Evolutionary conservation across 2,329 filamentous ascomycete genomes (phyloP).

Genomic region (Bipolaris cookei): DNA sequence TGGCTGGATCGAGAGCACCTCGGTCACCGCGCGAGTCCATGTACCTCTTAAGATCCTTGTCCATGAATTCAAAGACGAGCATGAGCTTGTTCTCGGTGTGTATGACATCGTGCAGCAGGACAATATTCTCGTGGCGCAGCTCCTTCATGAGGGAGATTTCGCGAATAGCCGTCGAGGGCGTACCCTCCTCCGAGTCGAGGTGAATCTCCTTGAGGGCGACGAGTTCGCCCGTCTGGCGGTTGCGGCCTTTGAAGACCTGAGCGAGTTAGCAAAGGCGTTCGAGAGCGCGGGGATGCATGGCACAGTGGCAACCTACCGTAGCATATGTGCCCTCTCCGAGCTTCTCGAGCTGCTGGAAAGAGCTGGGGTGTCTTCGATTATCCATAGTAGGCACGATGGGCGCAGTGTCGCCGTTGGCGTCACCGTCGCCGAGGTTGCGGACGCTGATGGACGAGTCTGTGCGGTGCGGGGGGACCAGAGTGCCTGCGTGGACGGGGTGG

Average conservation of each 20-base stretch:
- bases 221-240: slow-evolving; percentile 93
- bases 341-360: slow-evolving; percentile 98
- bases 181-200: slow-evolving; percentile 97
- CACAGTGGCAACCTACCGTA: slow-evolving; percentile 67
- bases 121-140: slow-evolving; percentile 98
- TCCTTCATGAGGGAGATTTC: slow-evolving; percentile 99
- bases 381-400: slow-evolving; percentile 68
- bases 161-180: slow-evolving; percentile 93
- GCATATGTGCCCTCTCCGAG: slow-evolving; percentile 98
- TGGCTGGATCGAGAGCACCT: slow-evolving; percentile 83
- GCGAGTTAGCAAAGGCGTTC: slow-evolving; percentile 25
- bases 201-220: slow-evolving; percentile 99
- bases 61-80: slow-evolving; percentile 99
- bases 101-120: slow-evolving; percentile 96
- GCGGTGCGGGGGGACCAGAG: slow-evolving; percentile 54
- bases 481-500: slow-evolving; percentile 57
- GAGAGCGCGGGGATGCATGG: too few relatives aligned
- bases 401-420: slow-evolving; percentile 50
- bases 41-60: slow-evolving; percentile 96
- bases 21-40: slow-evolving; percentile 94
- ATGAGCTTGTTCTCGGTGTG: slow-evolving; percentile 99
- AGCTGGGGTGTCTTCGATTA: slow-evolving; percentile 89
- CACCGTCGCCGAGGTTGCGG: slow-evolving; percentile 55
- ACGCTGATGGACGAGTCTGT: slow-evolving; percentile 61
- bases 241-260: slow-evolving; percentile 97